Evolutionary conservation across 2,329 filamentous ascomycete species (phyloP), one percentile per base, ranked within the genome.

Genomic region (Fulvia fulva): DNA sequence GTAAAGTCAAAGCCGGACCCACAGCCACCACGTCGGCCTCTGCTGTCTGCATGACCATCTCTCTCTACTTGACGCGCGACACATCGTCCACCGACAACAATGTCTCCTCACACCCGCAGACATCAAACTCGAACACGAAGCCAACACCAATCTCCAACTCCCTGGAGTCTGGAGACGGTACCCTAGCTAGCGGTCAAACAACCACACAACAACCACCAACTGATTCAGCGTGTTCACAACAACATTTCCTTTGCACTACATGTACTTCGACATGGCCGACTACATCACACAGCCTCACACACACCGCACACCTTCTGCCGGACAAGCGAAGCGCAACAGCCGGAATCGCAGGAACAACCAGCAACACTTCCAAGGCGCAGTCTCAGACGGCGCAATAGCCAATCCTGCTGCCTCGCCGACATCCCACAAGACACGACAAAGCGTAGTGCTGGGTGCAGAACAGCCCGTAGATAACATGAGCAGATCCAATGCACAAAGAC

Each of bases 291-390:
- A 57, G n/a, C 41, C 53, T 32, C 63, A 55, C 41, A 60, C 56
- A 30, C 65, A 67, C 51, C 59, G 59, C 43, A 64, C 65, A 47
- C 64, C 66, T 53, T 65, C 64, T 25, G 55, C 62, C 12, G 65
- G 55, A 69, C 68, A 62, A 55, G 73, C 61, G 53, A 73, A 73
- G 58, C 73, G 74, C 64, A 68, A 65, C 59, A 62, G 70, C 57
- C 63, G 58, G 45, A 63, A 59, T 58, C 63, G 61, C 54, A 65
- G 67, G 52, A 63, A 63, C 58, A 61, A 55, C 41, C 61, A 28
- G 25, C 50, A 37, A 11, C 56, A 62, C 41, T 23, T 30, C 45
- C 66, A 70, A 43, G 67, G 67, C 47, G 59, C 66, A 12, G 59
- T 68, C n/a, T 69, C 67, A 16, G 68, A 69, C 37, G 62, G 64